phyloP scores from a whole-genome alignment of 495 filamentous ascomycete species.

The Aspergillus haitiensis region DNA sequence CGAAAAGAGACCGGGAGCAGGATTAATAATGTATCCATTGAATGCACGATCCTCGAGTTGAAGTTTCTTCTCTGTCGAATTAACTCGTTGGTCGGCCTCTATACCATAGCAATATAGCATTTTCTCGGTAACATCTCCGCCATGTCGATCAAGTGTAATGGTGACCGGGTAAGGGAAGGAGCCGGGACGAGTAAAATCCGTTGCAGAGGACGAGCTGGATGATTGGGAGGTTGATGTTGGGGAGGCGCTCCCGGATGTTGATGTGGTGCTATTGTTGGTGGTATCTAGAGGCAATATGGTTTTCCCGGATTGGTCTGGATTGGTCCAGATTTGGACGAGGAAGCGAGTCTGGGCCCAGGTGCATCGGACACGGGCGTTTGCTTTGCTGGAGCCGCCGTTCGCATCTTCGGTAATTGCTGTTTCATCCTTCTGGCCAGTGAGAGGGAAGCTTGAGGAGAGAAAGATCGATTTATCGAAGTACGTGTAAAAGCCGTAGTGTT shows the following conservation, averaged over 20 bases:
- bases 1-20: constrained; percentile 48
- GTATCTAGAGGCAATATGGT: constrained; percentile 40
- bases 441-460: constrained; percentile 54
- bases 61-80: constrained; percentile 52
- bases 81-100: constrained; percentile 49
- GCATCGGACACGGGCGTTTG: constrained; percentile 65
- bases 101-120: constrained; percentile 70
- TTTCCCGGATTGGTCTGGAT: constrained; percentile 40
- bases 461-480: constrained; percentile 91
- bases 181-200: constrained; percentile 60
- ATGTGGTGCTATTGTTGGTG: constrained; percentile 19
- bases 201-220: constrained; percentile 46
- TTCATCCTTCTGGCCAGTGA: constrained; percentile 27
- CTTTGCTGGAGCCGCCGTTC: constrained; percentile 62
- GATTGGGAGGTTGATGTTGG: constrained; percentile 26
- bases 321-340: constrained; percentile 89
- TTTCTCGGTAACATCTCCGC: constrained; percentile 62
- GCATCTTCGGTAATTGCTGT: constrained; percentile 49
- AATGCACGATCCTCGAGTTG: constrained; percentile 59
- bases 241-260: constrained; percentile 28
- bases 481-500: constrained; percentile 93
- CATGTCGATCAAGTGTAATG: constrained; percentile 78
- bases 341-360: constrained; percentile 84
- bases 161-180: constrained; percentile 86
- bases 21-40: constrained; percentile 62